A percentile compares a stretch with the other conserved stretches of the same genome.
Evolutionary conservation across 495 filamentous ascomycete genomes (phyloP).

Genomic region (Xylona heveae): DNA sequence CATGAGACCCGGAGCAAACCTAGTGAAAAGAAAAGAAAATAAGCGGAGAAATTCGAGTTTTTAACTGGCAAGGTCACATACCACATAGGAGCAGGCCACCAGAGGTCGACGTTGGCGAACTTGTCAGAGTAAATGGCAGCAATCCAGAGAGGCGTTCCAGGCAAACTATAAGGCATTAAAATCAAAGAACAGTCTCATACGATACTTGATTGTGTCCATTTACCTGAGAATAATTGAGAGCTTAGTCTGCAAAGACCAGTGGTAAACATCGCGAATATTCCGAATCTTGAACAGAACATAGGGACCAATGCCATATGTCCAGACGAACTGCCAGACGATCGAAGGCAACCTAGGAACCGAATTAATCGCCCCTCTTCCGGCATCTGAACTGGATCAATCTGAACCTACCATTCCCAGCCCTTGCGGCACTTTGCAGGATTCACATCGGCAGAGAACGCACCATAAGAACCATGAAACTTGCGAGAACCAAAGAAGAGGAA

Average conservation of each 20-base stretch:
- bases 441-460: slow-evolving; percentile 27
- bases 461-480: slow-evolving; percentile 36
- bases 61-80: slow-evolving; percentile 13
- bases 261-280: slow-evolving; percentile 38
- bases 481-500: slow-evolving; percentile 42
- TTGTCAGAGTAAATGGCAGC: slow-evolving; percentile 33
- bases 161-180: slow-evolving; percentile 23
- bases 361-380: slow-evolving; percentile 2
- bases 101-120: slow-evolving; percentile 30
- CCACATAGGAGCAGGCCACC: slow-evolving; percentile 35
- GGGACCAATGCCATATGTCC: slow-evolving; percentile 36
- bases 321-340: slow-evolving; percentile 39
- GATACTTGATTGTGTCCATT: slow-evolving; percentile 5
- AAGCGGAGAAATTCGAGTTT: neutral
- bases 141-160: slow-evolving; percentile 45
- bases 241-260: slow-evolving; percentile 46
- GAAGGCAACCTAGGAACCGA: slow-evolving; percentile 26
- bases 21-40: slow-evolving; percentile 6
- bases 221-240: slow-evolving; percentile 33
- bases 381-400: neutral
- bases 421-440: slow-evolving; percentile 20
- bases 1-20: slow-evolving; percentile 32
- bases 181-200: neutral
- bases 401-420: slow-evolving; percentile 42
- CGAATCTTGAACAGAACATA: slow-evolving; percentile 23